Evolutionary conservation across 1,139 yeast genomes (phyloP).

Genomic region (Debaryomyces sp.): DNA sequence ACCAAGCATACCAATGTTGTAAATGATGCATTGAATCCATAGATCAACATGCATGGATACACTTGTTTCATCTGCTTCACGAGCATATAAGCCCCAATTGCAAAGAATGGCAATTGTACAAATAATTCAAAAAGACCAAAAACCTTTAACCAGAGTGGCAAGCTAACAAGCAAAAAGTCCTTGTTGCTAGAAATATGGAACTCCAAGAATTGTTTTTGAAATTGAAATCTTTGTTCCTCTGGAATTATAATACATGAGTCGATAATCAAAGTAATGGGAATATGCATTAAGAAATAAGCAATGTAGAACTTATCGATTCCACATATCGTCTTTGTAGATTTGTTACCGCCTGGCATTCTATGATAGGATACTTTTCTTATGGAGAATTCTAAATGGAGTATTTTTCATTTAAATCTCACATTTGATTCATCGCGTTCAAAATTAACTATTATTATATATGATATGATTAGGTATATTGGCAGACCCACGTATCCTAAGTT

Average conservation of each 20-base stretch:
- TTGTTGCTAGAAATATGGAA: constrained; percentile 66
- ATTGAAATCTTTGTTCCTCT: constrained; percentile 38
- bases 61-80: constrained; percentile 25
- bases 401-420: neutral
- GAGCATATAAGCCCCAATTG: constrained; percentile 36
- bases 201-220: constrained; percentile 52
- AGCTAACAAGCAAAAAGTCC: constrained; percentile 62
- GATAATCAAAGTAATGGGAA: constrained; percentile 72
- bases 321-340: neutral
- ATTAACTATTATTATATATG: neutral
- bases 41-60: constrained; percentile 58
- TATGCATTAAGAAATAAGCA: constrained; percentile 55
- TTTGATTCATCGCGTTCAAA: neutral
- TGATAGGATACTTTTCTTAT: neutral
- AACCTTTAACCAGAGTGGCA: constrained; percentile 68
- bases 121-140: constrained; percentile 73
- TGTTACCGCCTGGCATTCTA: neutral
- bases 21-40: constrained; percentile 76
- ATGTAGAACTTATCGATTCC: constrained; percentile 53
- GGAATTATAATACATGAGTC: constrained; percentile 79
- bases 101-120: constrained; percentile 78
- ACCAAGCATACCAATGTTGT: constrained; percentile 70
- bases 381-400: neutral
- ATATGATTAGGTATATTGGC: constrained; percentile 1
- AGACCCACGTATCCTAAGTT: neutral